A percentile compares a stretch with the other conserved stretches of the same genome.
These are phyloP conservation scores for Nidula microcarpa DNA, from an alignment of 768 basidiomycete species.

Conservation along the genomic window DNA sequence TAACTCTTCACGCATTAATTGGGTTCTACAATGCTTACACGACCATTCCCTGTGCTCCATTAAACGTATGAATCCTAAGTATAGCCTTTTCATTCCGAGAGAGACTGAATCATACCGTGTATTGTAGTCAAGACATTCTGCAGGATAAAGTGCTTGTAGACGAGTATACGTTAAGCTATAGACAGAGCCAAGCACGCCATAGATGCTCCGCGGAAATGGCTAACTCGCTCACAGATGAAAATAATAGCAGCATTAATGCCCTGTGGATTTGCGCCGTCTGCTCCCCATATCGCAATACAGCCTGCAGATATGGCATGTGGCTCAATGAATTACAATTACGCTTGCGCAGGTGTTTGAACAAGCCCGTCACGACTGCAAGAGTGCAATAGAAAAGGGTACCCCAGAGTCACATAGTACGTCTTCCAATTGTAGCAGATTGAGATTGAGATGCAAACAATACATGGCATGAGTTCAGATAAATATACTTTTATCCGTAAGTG, in stretches of 20 bases:
- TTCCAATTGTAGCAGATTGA: conserved; percentile 33
- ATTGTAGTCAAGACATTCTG: conserved; percentile 52
- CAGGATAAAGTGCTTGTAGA: conserved; percentile 54
- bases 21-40: conserved; percentile 25
- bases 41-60: conserved; percentile 59
- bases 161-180: conserved; percentile 57
- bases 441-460: neutral
- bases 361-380: conserved; percentile 35
- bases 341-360: too few species aligned
- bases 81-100: neutral
- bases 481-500: conserved; percentile 34
- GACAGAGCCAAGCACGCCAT: conserved; percentile 43
- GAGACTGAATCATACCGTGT: conserved; percentile 29
- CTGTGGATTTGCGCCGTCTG: conserved; percentile 26
- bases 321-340: neutral
- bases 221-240: conserved; percentile 35
- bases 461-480: neutral
- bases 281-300: conserved; percentile 38
- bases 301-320: conserved; percentile 10
- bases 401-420: conserved; percentile 45
- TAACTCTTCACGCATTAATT: neutral
- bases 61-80: neutral
- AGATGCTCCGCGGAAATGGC: neutral
- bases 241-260: conserved; percentile 43
- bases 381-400: conserved; percentile 38